These are phyloP conservation scores for Xanthoconium purpureum DNA, from an alignment of 768 basidiomycete genomes.

Conservation along the genomic window DNA sequence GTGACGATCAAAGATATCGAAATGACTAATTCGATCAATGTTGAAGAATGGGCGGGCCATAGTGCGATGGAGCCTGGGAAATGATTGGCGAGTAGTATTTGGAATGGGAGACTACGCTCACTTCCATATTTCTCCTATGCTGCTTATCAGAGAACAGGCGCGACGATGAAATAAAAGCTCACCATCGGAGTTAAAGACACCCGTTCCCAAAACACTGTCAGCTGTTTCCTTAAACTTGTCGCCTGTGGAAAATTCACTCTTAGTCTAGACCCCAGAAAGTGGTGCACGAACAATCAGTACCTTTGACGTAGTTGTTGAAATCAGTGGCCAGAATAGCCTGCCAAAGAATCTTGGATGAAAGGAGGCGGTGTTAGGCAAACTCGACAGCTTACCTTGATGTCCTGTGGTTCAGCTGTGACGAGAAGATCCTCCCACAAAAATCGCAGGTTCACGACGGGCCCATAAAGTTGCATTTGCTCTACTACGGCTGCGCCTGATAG, in stretches of 20 bases:
- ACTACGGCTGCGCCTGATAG: conserved; percentile 22
- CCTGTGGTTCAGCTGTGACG: conserved; percentile 49
- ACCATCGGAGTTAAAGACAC: conserved; percentile 58
- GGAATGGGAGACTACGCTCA: conserved; percentile 24
- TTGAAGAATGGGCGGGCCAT: conserved; percentile 74
- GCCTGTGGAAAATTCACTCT: conserved; percentile 23
- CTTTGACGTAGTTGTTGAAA: conserved; percentile 44
- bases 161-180: not conserved
- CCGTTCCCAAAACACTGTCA: conserved; percentile 42
- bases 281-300: conserved; percentile 14
- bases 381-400: conserved; percentile 34
- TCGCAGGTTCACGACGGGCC: conserved; percentile 39
- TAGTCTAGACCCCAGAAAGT: not conserved
- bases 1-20: conserved; percentile 59
- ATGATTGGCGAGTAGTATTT: not conserved
- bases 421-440: conserved; percentile 48
- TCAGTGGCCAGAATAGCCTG: conserved; percentile 43
- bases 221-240: conserved; percentile 31
- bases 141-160: conserved; percentile 1
- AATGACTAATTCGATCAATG: conserved; percentile 57
- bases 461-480: conserved; percentile 25
- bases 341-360: not conserved
- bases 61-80: conserved; percentile 53
- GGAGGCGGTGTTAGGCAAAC: not conserved
- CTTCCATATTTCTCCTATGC: conserved; percentile 69